Evolutionary conservation across 2,329 filamentous ascomycete species (phyloP), one percentile per base, ranked within the genome.

Genomic region (Sporothrix inflata): DNA sequence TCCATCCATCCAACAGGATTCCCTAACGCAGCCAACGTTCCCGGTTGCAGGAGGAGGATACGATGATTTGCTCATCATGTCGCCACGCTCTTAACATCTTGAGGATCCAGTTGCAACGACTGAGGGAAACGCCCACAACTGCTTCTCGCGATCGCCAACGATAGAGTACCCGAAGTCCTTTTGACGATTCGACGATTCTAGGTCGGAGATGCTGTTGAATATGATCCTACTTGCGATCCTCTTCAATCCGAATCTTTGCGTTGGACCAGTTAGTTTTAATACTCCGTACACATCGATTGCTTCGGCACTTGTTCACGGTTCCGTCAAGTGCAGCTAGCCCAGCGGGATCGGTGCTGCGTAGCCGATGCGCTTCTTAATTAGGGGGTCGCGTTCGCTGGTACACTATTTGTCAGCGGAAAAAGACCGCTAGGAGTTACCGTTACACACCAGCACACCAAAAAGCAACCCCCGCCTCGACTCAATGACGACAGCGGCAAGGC

Each of bases 401-500:
- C 4, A 60, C 8, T 42, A 61, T 61, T 61, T 61, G 57, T 61
- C 57, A 61, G 61, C 61, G 21, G 40, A 16, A 63, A 63, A 24
- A 16, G 42, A 45, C 42, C 11, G 11, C 47, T 6, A 34, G 30
- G 30, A 34, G 30, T 34, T 34, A 34, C 30, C 3, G 30, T 38
- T 38, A 40, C 61, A 66, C 45, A 65, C 42, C 16, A 42, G 38
- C 42, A n/a, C 60, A n/a, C 61, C 21, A 55, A 11, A n/a, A 11
- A 45, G 42, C 51, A n/a, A n/a, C 9, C 47, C 51, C 51, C 71
- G 9, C 65, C 57, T 49, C 24, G 55, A 19, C 45, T 38, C 72
- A 61, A 79, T 72, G 69, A 72, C 72, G 57, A 74, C 66, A 73
- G 67, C n/a, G 71, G 60, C 38, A 72, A 38, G 16, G 30, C 63